These are phyloP conservation scores for Hypoxylon sp. DNA, from an alignment of 2,329 filamentous ascomycete species.

Conservation along the genomic window DNA sequence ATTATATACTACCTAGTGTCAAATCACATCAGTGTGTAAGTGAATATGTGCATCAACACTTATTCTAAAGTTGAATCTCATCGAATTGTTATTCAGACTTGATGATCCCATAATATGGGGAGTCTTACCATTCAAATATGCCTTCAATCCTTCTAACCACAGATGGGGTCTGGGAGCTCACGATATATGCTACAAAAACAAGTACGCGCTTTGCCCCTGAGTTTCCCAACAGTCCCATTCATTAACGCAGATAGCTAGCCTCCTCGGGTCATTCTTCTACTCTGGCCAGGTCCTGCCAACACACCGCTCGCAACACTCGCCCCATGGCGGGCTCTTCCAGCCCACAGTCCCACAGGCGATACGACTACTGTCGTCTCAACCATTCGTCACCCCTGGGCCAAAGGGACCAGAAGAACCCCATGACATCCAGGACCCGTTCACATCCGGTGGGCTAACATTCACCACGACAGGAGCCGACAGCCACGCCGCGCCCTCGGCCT, in stretches of 20 bases:
- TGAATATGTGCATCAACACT: slow-evolving; percentile 46
- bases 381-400: slow-evolving; percentile 50
- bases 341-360: slow-evolving; percentile 88
- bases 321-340: slow-evolving; percentile 86
- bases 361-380: slow-evolving; percentile 75
- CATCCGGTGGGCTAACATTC: slow-evolving; percentile 58
- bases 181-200: slow-evolving; percentile 93
- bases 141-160: slow-evolving; percentile 75
- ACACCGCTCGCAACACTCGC: slow-evolving; percentile 81
- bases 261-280: slow-evolving; percentile 81
- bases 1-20: slow-evolving; percentile 79
- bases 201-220: slow-evolving; percentile 57
- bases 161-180: slow-evolving; percentile 92
- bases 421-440: slow-evolving; percentile 63
- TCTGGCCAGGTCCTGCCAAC: slow-evolving; percentile 91
- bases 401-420: slow-evolving; percentile 29
- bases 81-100: slow-evolving; percentile 63
- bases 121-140: slow-evolving; percentile 77
- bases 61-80: slow-evolving; percentile 40
- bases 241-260: slow-evolving; percentile 54
- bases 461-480: slow-evolving; percentile 72
- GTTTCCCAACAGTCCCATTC: neutral
- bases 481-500: slow-evolving; percentile 77
- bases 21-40: slow-evolving; percentile 89
- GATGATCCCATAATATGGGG: slow-evolving; percentile 98